Conservation (phyloP, 1,139 yeast genomes). For the Debaryomyces subglobosus region DNA sequence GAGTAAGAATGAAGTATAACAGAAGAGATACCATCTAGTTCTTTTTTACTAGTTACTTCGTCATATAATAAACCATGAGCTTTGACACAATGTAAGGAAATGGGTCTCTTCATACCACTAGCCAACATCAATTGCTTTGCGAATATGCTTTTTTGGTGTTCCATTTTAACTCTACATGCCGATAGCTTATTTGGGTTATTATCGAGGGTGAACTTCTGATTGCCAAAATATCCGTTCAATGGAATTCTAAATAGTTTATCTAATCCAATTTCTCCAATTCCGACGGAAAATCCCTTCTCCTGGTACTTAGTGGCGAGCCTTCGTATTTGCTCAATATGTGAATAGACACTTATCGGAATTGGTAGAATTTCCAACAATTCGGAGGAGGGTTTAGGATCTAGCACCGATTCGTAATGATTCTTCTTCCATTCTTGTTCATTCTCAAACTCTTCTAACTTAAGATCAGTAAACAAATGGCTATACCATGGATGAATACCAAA, state of each 20-base stretch:
- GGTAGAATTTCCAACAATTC: slow-evolving; percentile 59
- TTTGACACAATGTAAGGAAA: slow-evolving; percentile 85
- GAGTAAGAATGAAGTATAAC: slow-evolving; percentile 81
- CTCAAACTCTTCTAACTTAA: slow-evolving; percentile 17
- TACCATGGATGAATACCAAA: slow-evolving; percentile 96
- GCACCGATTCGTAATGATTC: slow-evolving; percentile 58
- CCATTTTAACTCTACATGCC: slow-evolving; percentile 53
- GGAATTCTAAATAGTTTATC: slow-evolving; percentile 80
- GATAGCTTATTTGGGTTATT: slow-evolving; percentile 31
- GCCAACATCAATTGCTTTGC: slow-evolving; percentile 59
- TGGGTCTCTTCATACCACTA: slow-evolving; percentile 44
- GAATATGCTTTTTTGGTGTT: slow-evolving; percentile 66
- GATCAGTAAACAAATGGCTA: slow-evolving; percentile 57
- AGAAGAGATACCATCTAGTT: slow-evolving; percentile 22
- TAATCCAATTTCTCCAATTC: slow-evolving; percentile 88
- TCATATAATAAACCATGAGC: slow-evolving; percentile 67
- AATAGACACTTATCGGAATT: slow-evolving; percentile 52
- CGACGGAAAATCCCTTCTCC: slow-evolving; percentile 19
- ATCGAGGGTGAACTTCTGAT: slow-evolving; percentile 17
- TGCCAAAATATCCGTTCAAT: slow-evolving; percentile 55
- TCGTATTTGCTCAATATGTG: slow-evolving; percentile 36
- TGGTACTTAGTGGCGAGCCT: slow-evolving; percentile 25
- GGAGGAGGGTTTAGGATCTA: slow-evolving; percentile 44
- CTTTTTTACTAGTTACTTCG: slow-evolving; percentile 23
- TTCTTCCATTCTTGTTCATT: slow-evolving; percentile 29